Percentiles rank a stretch among this genome's conserved stretches.
These are phyloP conservation scores for Cystobasidium onofrii DNA, from an alignment of 768 basidiomycete species.

Conservation along the genomic window DNA sequence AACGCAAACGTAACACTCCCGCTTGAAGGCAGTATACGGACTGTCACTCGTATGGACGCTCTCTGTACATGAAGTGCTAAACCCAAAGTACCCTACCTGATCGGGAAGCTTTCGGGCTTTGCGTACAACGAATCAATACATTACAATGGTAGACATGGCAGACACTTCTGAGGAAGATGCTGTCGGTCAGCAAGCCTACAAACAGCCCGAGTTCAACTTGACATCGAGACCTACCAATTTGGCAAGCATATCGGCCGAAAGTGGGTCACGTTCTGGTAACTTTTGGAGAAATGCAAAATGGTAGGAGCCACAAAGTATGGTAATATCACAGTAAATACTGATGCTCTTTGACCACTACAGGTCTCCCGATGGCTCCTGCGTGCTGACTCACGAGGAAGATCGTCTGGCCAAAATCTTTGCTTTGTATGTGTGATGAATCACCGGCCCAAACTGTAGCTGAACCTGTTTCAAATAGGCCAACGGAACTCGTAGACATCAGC, in stretches of 20 bases:
- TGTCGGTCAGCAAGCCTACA: not conserved
- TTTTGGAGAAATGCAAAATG: constrained; percentile 57
- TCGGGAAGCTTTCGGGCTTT: too few species aligned
- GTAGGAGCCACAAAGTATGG: constrained; percentile 43
- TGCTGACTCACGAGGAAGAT: constrained; percentile 66
- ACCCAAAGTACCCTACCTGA: too few species aligned
- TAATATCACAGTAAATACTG: not conserved
- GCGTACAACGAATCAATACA: not conserved
- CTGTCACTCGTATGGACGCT: too few species aligned
- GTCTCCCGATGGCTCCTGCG: constrained; percentile 64
- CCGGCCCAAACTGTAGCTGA: not conserved
- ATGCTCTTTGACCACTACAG: constrained; percentile 46
- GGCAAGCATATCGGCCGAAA: constrained; percentile 41
- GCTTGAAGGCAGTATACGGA: too few species aligned
- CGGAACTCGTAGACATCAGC: not conserved
- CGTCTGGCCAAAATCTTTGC: constrained; percentile 55
- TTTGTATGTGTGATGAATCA: constrained; percentile 47
- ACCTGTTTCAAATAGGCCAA: not conserved
- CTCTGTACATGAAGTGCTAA: too few species aligned
- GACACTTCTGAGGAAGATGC: not conserved
- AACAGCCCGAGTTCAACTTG: not conserved
- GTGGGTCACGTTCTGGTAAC: constrained; percentile 39
- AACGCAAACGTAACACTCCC: too few species aligned
- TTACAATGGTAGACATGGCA: not conserved
- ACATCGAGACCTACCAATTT: not conserved